Base-by-base conservation (phyloP, 2,329 filamentous ascomycete species). In the Cryphonectria naterciae region DNA sequence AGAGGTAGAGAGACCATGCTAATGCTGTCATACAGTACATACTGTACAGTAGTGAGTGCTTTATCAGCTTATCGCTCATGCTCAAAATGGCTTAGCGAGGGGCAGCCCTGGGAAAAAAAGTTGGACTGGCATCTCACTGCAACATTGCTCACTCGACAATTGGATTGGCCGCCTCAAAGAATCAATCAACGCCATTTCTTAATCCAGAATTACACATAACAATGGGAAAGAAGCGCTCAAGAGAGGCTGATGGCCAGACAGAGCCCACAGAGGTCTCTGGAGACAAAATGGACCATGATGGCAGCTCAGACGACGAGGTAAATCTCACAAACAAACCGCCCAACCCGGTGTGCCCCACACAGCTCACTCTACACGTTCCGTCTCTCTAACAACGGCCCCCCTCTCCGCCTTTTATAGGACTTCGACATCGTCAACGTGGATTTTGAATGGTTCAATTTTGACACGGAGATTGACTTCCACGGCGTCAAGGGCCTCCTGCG, bases 371-470 rank as follows among this genome's bases (percentile, higher is more conserved):
- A 68, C 52, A 4, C 37, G 39, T 39, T 39, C 67, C 69, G 75
- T 52, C 37, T 41, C 54, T n/a, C 71, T 75, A 68, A 78, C 71
- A 73, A 69, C 28, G 52, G 7, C 13, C 28, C 37, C 49, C 7
- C 68, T 11, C 8, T 17, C 2, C 8, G 28, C 37, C 37, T 39
- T 13, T 22, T 39, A 22, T n/a, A 97, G 93, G 93, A 97, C 77
- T 92, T 94, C 78, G 93, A 97, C 79, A 92, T 95, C 80, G 90
- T 99, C 75, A 92, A 98, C 79, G 94, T 98, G 70, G 95, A 98
- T 75, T 99, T 99, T 78, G 96, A 99, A 84, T 98, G 94, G 93
- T 99, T 98, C 84, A 97, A 98, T 82, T 97, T 95, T 73, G 92
- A 96, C 76, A 87, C 93, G 1, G 89, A 92, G 10, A 87, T 97